phyloP scores from a whole-genome alignment of 306 rosid species.

The Lathyrus aphaca region DNA sequence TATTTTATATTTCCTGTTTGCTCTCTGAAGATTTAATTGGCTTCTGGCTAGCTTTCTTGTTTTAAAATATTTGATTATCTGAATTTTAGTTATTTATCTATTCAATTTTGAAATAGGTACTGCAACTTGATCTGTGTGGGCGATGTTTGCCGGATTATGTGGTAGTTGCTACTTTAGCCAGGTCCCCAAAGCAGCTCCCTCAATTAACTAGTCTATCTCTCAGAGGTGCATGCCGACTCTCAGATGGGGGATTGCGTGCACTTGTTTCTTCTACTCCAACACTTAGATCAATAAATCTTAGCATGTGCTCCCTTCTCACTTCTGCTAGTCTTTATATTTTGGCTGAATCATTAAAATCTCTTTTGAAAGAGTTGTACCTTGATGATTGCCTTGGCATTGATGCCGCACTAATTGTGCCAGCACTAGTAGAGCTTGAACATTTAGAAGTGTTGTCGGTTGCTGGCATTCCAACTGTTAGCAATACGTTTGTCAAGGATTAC shows the following conservation, averaged over 20 bases:
- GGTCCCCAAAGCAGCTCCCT: conserved; percentile 56
- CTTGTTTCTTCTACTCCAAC: conserved; percentile 76
- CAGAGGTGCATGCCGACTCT: conserved; percentile 85
- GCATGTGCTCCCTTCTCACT: conserved; percentile 92
- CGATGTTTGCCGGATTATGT: conserved; percentile 85
- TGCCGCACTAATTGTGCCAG: conserved; percentile 57
- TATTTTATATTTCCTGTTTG: background rate
- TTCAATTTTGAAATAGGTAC: conserved; percentile 59
- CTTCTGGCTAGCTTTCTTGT: conserved; percentile 29
- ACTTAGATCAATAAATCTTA: conserved; percentile 75
- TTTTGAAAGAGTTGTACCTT: conserved; percentile 74
- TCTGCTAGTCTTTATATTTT: conserved; percentile 56
- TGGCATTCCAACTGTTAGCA: conserved; percentile 63
- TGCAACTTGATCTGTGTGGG: conserved; percentile 91
- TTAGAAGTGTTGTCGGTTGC: conserved; percentile 79
- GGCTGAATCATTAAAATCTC: conserved; percentile 65
- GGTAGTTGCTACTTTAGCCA: conserved; percentile 60
- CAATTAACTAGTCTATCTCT: conserved; percentile 67
- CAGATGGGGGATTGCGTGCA: conserved; percentile 69
- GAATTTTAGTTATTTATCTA: conserved; percentile 26
- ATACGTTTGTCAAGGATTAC: conserved; percentile 62
- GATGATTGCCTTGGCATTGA: conserved; percentile 72
- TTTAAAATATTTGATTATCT: conserved; percentile 12
- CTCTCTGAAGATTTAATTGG: conserved; percentile 25
- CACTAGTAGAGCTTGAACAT: conserved; percentile 62